phyloP scores from a whole-genome alignment of 2,329 filamentous ascomycete genomes.

The Aspergillus japonicus region DNA sequence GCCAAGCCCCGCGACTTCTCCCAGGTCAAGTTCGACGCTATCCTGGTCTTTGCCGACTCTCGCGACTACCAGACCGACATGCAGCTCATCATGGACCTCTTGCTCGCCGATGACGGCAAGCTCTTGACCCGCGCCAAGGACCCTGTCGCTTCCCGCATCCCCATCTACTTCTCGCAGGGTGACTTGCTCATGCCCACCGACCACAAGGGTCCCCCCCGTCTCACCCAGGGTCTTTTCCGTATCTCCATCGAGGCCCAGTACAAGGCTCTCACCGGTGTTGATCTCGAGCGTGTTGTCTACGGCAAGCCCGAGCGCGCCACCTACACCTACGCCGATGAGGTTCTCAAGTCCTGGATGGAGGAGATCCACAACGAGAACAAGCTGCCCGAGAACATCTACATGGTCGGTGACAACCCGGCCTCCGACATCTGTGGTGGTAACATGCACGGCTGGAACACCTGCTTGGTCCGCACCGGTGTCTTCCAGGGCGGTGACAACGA shows the following conservation, averaged over 20 bases:
- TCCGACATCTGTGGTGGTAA: slow-evolving; percentile 75
- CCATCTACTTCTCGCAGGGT: slow-evolving; percentile 71
- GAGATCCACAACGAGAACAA: slow-evolving; percentile 70
- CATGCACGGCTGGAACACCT: slow-evolving; percentile 81
- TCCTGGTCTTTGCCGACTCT: slow-evolving; percentile 72
- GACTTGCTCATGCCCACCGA: slow-evolving; percentile 65
- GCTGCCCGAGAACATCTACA: slow-evolving; percentile 69
- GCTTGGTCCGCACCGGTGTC: slow-evolving; percentile 73
- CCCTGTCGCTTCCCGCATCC: slow-evolving; percentile 64
- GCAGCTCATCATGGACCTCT: slow-evolving; percentile 73
- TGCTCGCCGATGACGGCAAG: slow-evolving; percentile 66
- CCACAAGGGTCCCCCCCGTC: slow-evolving; percentile 62
- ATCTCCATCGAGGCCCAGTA: slow-evolving; percentile 69
- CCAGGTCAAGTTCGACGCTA: slow-evolving; percentile 70
- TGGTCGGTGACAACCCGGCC: slow-evolving; percentile 73
- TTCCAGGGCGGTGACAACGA: slow-evolving; percentile 77
- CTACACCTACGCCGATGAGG: slow-evolving; percentile 77
- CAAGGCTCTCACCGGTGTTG: slow-evolving; percentile 63
- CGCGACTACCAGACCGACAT: slow-evolving; percentile 73
- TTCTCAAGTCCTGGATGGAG: slow-evolving; percentile 73
- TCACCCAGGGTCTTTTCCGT: slow-evolving; percentile 74
- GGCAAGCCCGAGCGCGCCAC: slow-evolving; percentile 72
- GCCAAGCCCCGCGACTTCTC: slow-evolving; percentile 70
- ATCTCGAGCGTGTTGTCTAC: slow-evolving; percentile 73
- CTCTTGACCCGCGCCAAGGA: slow-evolving; percentile 65